Percentiles rank a stretch among this genome's conserved stretches.
Evolutionary conservation across 148 eudicot species (phyloP).

Genomic region (Fagopyrum homotropicum): DNA sequence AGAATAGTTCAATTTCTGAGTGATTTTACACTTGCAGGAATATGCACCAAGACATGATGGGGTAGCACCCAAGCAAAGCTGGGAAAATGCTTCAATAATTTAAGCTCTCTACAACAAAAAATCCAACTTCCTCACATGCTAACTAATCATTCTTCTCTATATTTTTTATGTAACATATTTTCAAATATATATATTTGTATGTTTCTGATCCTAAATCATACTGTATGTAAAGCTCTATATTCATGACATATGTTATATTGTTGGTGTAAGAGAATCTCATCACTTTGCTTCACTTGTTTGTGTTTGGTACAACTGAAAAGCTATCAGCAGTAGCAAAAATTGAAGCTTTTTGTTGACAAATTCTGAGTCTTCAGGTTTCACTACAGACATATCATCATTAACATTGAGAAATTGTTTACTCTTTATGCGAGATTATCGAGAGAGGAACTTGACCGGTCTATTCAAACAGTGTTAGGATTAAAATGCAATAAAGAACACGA

Average conservation of each 20-base stretch:
- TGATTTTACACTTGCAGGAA: slow-evolving; percentile 43
- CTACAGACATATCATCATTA: not conserved
- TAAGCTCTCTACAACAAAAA: slow-evolving; percentile 4
- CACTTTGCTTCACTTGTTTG: not conserved
- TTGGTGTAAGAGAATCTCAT: not conserved
- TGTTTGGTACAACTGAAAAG: not conserved
- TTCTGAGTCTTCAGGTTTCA: not conserved
- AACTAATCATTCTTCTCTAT: slow-evolving; percentile 12
- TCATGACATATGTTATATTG: not conserved
- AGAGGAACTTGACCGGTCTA: not conserved
- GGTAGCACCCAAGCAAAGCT: slow-evolving; percentile 60
- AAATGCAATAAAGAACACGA: too few relatives aligned
- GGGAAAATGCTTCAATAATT: slow-evolving; percentile 52
- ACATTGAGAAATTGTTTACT: not conserved
- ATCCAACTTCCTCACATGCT: slow-evolving; percentile 11
- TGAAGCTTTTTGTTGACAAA: not conserved
- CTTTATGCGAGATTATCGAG: not conserved
- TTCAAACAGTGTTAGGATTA: not conserved
- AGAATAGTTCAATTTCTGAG: slow-evolving; percentile 12
- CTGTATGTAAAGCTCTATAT: not conserved
- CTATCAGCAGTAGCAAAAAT: not conserved
- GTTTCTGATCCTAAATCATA: not conserved
- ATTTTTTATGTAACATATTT: not conserved
- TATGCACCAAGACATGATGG: slow-evolving; percentile 53
- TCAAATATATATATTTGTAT: not conserved